A percentile compares a stretch with the other conserved stretches of the same genome.
Conservation (phyloP, 371 early-diverging fungal species). For the Mortierella sp. region DNA sequence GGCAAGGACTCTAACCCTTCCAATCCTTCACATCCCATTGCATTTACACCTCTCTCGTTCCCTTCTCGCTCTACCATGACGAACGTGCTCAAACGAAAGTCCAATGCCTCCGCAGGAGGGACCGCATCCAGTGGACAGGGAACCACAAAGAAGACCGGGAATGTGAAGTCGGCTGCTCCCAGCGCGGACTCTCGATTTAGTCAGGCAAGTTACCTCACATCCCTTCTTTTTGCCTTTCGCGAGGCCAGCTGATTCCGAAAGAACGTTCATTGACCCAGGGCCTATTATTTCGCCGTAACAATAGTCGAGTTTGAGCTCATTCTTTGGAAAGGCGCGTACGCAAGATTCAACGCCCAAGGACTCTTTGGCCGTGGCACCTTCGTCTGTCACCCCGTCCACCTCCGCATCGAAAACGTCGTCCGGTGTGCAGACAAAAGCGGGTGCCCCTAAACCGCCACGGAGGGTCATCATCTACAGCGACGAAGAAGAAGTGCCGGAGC, state of each 20-base stretch:
- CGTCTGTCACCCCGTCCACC: not conserved
- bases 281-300: not conserved
- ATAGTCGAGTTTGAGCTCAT: not conserved
- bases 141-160: constrained; percentile 16
- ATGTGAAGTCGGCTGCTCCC: not conserved
- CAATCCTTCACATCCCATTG: no score
- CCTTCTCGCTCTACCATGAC: not conserved
- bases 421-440: not conserved
- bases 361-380: not conserved
- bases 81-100: constrained; percentile 25
- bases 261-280: not conserved
- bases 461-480: constrained; percentile 28
- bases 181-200: not conserved
- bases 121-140: not conserved
- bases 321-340: not conserved
- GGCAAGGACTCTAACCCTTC: no score
- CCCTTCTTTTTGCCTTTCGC: not conserved
- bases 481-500: not conserved
- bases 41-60: not conserved
- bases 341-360: not conserved
- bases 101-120: not conserved
- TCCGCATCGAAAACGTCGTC: not conserved
- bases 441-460: constrained; percentile 9
- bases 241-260: no score
- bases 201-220: constrained; percentile 4